Evolutionary conservation across 1,139 yeast species (phyloP).

Genomic region (Yamadazyma taylorii): DNA sequence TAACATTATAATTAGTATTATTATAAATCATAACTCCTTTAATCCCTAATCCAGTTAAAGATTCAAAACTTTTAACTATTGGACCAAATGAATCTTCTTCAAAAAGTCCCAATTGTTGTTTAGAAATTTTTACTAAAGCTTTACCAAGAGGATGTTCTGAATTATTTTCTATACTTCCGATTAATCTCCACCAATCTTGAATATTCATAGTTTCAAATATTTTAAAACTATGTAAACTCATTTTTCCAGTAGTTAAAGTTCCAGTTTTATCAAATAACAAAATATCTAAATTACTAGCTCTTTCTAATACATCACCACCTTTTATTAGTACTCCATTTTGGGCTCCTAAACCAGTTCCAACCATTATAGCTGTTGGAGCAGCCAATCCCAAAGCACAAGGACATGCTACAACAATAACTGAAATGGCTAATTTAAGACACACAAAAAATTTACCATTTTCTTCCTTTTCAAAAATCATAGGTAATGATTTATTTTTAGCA

Average conservation of each 20-base stretch:
- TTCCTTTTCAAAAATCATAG: constrained; percentile 54
- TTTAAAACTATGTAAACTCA: constrained; percentile 46
- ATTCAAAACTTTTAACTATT: constrained; percentile 42
- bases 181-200: constrained; percentile 53
- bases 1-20: constrained; percentile 29
- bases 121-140: constrained; percentile 52
- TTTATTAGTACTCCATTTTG: constrained; percentile 84
- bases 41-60: constrained; percentile 73
- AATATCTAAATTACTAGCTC: constrained; percentile 61
- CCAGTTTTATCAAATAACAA: constrained; percentile 95
- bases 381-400: constrained; percentile 97
- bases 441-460: constrained; percentile 62
- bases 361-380: constrained; percentile 98
- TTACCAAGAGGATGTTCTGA: constrained; percentile 90
- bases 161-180: constrained; percentile 63
- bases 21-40: constrained; percentile 40
- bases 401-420: constrained; percentile 95
- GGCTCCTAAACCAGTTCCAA: constrained; percentile 97
- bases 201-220: constrained; percentile 12
- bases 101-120: constrained; percentile 27
- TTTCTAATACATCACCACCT: constrained; percentile 89
- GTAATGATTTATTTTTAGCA: constrained; percentile 38
- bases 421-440: constrained; percentile 80
- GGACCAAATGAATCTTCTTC: constrained; percentile 36
- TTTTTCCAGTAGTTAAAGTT: constrained; percentile 82